Base-by-base conservation (phyloP, 192 early-diverging fungal species). In the Fimicolochytrium jonesii region DNA sequence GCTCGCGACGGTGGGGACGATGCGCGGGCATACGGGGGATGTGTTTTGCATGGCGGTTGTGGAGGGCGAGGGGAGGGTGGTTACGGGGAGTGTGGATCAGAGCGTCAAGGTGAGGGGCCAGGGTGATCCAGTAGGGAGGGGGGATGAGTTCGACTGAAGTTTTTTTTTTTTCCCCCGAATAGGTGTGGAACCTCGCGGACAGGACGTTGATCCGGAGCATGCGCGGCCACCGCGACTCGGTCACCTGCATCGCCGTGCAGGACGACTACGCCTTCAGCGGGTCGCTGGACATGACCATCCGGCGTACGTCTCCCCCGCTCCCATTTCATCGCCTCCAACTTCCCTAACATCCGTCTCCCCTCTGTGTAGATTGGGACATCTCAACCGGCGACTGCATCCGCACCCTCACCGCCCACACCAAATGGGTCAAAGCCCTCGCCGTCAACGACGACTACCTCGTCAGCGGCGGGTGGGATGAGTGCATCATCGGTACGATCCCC, bases 1-100 rank as follows among this genome's bases (percentile, higher is more conserved):
- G n/a, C n/a, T n/a, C n/a, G n/a, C n/a, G n/a, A n/a, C n/a, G n/a
- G n/a, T n/a, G n/a, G n/a, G n/a, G n/a, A n/a, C n/a, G n/a, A n/a
- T n/a, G n/a, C n/a, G n/a, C 22, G 90, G 90, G 32, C 93, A 93
- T 66, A 81, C 82, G 5, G 84, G 87, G 58, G 82, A 86, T 36
- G 80, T 95, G 20, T 72, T 88, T 30, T 87, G 85, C 7, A 60
- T 95, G 22, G 87, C 87, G 1, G 63, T 87, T 5, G 86, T 88
- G 66, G 70, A 69, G 34, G 87, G 90, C 53, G 78, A 78, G 61
- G 79, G 80, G 49, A 87, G 77, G 50, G 66, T 93, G 50, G 88
- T 49, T 13, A 64, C 76, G 25, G 71, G 70, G 0, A 56, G 61
- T 1, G 49, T 71, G 49, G 71, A 75, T 56, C 48, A 46, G 22